These are phyloP conservation scores for Russula virescens DNA, from an alignment of 768 basidiomycete genomes.

Conservation along the genomic window DNA sequence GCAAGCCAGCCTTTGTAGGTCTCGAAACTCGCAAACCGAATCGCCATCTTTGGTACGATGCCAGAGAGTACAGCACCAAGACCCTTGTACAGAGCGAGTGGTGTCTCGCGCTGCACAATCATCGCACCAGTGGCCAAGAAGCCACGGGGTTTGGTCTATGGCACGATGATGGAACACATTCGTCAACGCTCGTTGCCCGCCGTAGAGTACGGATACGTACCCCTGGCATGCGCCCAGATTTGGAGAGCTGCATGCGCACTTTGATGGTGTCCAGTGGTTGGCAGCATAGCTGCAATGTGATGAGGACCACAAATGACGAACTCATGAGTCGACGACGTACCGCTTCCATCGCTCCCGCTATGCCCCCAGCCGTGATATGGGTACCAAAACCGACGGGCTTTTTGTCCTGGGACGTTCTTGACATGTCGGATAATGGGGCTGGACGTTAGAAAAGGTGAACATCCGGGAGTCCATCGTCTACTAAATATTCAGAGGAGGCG, in stretches of 20 bases:
- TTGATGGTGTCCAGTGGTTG: slow-evolving; percentile 99
- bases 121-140: slow-evolving; percentile 87
- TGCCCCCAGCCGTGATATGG: slow-evolving; percentile 91
- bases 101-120: slow-evolving; percentile 88
- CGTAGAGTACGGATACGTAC: slow-evolving; percentile 46
- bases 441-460: neutral
- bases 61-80: slow-evolving; percentile 94
- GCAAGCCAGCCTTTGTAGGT: slow-evolving; percentile 83
- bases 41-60: slow-evolving; percentile 99
- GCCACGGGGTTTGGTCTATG: slow-evolving; percentile 83
- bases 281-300: slow-evolving; percentile 55
- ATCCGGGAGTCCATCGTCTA: neutral
- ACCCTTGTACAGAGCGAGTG: slow-evolving; percentile 95
- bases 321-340: slow-evolving; percentile 37
- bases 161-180: neutral
- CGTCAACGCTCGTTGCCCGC: neutral
- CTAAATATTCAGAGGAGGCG: no score
- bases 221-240: slow-evolving; percentile 69
- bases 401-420: slow-evolving; percentile 40
- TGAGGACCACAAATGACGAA: neutral
- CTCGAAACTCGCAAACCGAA: slow-evolving; percentile 97
- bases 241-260: slow-evolving; percentile 98
- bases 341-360: slow-evolving; percentile 91
- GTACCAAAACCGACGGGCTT: slow-evolving; percentile 80
- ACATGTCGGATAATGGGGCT: slow-evolving; percentile 2